phyloP scores from a whole-genome alignment of 345 rosid species.

The Rhizophora apiculata region DNA sequence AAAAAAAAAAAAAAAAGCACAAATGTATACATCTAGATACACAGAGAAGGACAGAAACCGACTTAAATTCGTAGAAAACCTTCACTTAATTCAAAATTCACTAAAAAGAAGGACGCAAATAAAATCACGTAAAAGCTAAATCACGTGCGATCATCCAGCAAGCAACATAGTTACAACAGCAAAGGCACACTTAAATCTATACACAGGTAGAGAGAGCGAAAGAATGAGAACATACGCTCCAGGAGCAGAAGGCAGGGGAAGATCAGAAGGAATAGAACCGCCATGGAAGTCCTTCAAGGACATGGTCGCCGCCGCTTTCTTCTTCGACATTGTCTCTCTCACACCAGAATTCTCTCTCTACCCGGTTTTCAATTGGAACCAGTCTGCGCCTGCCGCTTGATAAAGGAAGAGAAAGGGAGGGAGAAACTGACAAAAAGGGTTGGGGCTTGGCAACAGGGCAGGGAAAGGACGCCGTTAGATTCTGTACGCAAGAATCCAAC shows the following conservation, averaged over 20 bases:
- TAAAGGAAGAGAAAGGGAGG: neutral
- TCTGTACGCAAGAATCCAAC: too few species aligned
- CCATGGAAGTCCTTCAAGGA: slow-evolving; percentile 34
- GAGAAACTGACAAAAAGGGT: neutral
- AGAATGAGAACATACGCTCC: slow-evolving; percentile 16
- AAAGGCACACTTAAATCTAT: neutral
- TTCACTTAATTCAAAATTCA: too few species aligned
- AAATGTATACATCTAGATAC: too few species aligned
- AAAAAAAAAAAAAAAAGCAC: too few species aligned
- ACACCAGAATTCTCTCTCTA: neutral
- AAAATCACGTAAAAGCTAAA: too few species aligned
- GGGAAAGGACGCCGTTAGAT: neutral
- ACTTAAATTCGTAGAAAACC: too few species aligned
- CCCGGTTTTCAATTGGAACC: too few species aligned
- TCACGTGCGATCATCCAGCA: too few species aligned
- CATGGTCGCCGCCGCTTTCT: slow-evolving; percentile 27
- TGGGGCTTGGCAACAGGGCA: neutral
- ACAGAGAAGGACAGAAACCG: too few species aligned
- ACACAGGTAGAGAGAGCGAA: neutral
- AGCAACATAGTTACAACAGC: too few species aligned
- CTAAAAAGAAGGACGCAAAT: too few species aligned
- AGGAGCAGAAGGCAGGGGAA: slow-evolving; percentile 32
- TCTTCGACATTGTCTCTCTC: slow-evolving; percentile 24
- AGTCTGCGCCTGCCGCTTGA: too few species aligned
- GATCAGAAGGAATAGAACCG: slow-evolving; percentile 31